Percentiles rank a stretch among this genome's conserved stretches.
Evolutionary conservation across 176 grass and related monocot genomes (phyloP).

Genomic region (Hordeum marinum): DNA sequence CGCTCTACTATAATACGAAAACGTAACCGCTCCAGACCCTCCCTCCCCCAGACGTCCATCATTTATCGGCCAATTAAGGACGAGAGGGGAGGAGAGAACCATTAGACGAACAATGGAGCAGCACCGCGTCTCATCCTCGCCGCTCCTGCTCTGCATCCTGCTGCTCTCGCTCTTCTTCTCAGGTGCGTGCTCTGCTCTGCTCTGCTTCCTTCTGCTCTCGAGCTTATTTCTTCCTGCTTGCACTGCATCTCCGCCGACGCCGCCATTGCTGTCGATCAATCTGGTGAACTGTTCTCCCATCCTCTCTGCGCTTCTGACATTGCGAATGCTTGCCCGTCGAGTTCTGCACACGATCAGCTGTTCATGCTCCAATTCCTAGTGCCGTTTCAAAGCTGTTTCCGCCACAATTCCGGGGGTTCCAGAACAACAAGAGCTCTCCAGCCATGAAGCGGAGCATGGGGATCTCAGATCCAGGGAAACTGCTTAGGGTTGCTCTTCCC

Average conservation of each 20-base stretch:
- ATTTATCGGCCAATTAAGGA: no score
- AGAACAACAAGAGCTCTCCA: background rate
- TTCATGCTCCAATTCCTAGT: background rate
- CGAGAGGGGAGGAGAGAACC: no score
- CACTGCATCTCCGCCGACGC: background rate
- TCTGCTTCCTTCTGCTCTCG: background rate
- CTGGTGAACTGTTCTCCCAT: background rate
- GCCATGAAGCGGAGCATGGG: background rate
- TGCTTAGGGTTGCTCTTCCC: background rate
- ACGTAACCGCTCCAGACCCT: background rate
- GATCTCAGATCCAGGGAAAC: background rate
- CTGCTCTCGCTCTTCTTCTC: slow-evolving; percentile 30
- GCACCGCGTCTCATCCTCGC: background rate
- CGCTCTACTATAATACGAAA: background rate
- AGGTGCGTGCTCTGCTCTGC: slow-evolving; percentile 29
- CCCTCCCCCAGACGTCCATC: no score
- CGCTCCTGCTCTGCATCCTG: slow-evolving; percentile 23
- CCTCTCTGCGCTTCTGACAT: background rate
- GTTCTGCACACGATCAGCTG: no score
- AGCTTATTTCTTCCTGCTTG: background rate
- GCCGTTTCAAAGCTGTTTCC: background rate
- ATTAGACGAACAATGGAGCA: no score
- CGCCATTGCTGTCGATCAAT: background rate
- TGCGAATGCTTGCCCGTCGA: background rate
- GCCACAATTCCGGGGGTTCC: background rate